phyloP scores from a whole-genome alignment of 2,329 filamentous ascomycete species.

The Colletotrichum orchidophilum region DNA sequence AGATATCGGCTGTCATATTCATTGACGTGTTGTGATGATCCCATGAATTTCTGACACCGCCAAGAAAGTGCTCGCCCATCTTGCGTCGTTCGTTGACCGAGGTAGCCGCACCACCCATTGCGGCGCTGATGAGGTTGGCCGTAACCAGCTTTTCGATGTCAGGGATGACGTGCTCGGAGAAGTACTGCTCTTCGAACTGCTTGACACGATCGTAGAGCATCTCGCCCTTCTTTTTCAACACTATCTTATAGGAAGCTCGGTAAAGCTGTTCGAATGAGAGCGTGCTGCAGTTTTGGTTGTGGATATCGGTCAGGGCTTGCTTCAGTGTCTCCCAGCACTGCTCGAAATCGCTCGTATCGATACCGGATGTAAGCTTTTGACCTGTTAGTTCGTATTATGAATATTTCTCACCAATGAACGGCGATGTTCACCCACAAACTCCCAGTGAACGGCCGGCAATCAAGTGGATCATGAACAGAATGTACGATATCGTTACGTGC shows the following conservation, averaged over 20 bases:
- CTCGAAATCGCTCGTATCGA: conserved; percentile 81
- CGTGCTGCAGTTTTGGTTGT: conserved; percentile 87
- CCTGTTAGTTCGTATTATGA: conserved; percentile 7
- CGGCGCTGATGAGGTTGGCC: conserved; percentile 64
- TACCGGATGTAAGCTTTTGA: background rate
- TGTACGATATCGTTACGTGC: background rate
- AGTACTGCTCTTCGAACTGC: conserved; percentile 83
- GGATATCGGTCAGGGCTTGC: conserved; percentile 84
- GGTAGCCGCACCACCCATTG: conserved; percentile 67
- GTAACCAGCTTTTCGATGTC: conserved; percentile 77
- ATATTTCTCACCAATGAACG: background rate
- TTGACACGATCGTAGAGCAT: conserved; percentile 84
- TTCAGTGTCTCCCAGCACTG: conserved; percentile 81
- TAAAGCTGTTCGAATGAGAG: conserved; percentile 97
- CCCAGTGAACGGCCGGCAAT: background rate
- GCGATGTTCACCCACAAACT: background rate
- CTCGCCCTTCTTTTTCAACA: conserved; percentile 86
- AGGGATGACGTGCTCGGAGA: conserved; percentile 76
- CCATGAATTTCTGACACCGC: conserved; percentile 81
- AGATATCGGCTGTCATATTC: conserved; percentile 95
- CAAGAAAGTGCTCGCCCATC: conserved; percentile 85
- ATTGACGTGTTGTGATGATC: conserved; percentile 90
- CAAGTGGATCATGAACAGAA: too few species aligned
- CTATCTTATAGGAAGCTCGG: conserved; percentile 91
- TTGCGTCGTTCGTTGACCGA: conserved; percentile 82